Evolutionary conservation across 495 filamentous ascomycete species (phyloP).

Genomic region (Venustampulla echinocandica): DNA sequence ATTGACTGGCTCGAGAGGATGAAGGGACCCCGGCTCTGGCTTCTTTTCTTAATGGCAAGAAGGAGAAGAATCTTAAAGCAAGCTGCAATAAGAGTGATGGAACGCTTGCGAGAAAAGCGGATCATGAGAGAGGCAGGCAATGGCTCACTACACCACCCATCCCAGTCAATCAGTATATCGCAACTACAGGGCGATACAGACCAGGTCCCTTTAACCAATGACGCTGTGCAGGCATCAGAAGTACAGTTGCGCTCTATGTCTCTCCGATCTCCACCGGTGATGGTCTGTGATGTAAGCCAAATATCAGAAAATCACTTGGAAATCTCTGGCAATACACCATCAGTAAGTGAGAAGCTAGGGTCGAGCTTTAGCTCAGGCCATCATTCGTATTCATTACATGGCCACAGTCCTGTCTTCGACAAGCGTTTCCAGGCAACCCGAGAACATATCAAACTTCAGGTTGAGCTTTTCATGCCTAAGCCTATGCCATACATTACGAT

Average conservation of each 20-base stretch:
- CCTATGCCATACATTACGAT: conserved; percentile 13
- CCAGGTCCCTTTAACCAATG: conserved; percentile 1
- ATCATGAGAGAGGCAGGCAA: no score
- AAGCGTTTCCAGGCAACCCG: conserved; percentile 11
- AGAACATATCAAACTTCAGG: conserved; percentile 13
- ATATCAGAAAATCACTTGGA: not conserved
- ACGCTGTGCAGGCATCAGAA: conserved; percentile 3
- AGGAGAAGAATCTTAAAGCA: conserved; percentile 15
- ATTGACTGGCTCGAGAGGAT: conserved; percentile 16
- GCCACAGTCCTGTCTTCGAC: conserved; percentile 7
- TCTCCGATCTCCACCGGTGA: not conserved
- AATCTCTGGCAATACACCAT: not conserved
- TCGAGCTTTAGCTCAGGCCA: not conserved
- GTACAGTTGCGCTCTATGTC: no score
- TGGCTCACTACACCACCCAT: no score
- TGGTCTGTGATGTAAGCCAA: not conserved
- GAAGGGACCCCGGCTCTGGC: conserved; percentile 14
- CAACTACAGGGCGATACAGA: no score
- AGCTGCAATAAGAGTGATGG: conserved; percentile 1
- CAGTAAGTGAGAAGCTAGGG: not conserved
- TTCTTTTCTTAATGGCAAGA: conserved; percentile 18
- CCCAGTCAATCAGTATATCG: no score
- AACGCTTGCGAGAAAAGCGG: conserved; percentile 13
- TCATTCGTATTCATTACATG: conserved; percentile 1
- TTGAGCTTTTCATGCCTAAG: conserved; percentile 13